Evolutionary conservation across 2,329 filamentous ascomycete species (phyloP).

Genomic region (Aureobasidium sp.): DNA sequence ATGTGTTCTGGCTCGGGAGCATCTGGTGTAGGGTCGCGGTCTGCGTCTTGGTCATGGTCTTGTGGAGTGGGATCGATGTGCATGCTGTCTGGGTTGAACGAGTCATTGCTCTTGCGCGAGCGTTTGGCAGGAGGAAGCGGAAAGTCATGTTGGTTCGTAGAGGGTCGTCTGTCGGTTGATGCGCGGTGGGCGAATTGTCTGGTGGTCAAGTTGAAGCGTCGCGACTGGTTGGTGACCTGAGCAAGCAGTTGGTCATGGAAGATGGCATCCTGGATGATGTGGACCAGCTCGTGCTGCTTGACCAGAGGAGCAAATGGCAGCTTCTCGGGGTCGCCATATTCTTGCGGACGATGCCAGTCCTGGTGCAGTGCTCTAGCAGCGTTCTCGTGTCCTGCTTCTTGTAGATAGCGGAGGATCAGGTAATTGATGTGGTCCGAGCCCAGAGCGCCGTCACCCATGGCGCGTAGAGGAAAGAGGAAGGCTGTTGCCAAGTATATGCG

Average conservation of each 20-base stretch:
- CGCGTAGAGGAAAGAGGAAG: background rate
- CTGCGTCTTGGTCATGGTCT: conserved; percentile 18
- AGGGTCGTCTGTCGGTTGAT: background rate
- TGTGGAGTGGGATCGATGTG: conserved; percentile 33
- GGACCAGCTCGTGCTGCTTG: conserved; percentile 50
- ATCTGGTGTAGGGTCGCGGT: conserved; percentile 19
- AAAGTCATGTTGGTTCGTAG: conserved; percentile 20
- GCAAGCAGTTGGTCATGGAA: conserved; percentile 33
- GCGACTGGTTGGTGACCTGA: conserved; percentile 12
- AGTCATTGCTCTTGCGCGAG: conserved; percentile 23
- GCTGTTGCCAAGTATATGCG: background rate
- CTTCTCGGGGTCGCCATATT: conserved; percentile 44
- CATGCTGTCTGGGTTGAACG: conserved; percentile 38
- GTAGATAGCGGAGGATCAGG: conserved; percentile 55
- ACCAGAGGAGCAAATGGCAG: conserved; percentile 54
- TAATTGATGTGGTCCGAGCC: conserved; percentile 59
- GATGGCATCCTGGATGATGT: conserved; percentile 56
- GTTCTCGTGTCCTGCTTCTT: conserved; percentile 28
- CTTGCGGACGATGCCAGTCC: conserved; percentile 46
- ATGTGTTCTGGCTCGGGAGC: background rate
- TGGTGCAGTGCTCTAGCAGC: conserved; percentile 49
- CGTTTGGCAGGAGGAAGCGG: conserved; percentile 25
- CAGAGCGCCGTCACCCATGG: conserved; percentile 33
- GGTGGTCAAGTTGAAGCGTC: conserved; percentile 13
- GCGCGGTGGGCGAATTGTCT: background rate